A percentile compares a stretch with the other conserved stretches of the same genome.
Conservation (phyloP, 164 flowering plant species). For the Berberis vulgaris region DNA sequence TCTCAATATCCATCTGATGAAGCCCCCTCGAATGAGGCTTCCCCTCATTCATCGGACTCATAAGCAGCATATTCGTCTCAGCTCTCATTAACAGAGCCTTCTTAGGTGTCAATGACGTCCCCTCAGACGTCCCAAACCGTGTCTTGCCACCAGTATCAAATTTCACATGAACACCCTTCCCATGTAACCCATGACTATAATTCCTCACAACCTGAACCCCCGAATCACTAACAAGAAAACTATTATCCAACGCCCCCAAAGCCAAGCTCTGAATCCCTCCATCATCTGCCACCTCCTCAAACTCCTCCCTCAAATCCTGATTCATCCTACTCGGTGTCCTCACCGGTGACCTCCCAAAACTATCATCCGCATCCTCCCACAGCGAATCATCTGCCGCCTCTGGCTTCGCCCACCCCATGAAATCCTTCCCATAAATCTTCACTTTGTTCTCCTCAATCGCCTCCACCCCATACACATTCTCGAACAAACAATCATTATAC, state of each 20-base stretch:
- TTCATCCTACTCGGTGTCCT: not conserved
- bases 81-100: slow-evolving; percentile 86
- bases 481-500: slow-evolving; percentile 79
- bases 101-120: slow-evolving; percentile 40
- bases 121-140: slow-evolving; percentile 15
- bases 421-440: slow-evolving; percentile 89
- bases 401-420: slow-evolving; percentile 83
- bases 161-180: slow-evolving; percentile 79
- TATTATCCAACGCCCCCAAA: slow-evolving; percentile 91
- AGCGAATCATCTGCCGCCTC: slow-evolving; percentile 83
- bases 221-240: slow-evolving; percentile 73
- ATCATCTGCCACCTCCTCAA: slow-evolving; percentile 69
- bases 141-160: slow-evolving; percentile 26
- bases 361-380: slow-evolving; percentile 88
- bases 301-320: slow-evolving; percentile 5
- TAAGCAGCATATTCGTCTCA: slow-evolving; percentile 85
- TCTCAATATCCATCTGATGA: slow-evolving; percentile 87
- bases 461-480: slow-evolving; percentile 62
- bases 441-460: slow-evolving; percentile 64
- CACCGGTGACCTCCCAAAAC: slow-evolving; percentile 28
- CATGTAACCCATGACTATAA: slow-evolving; percentile 82
- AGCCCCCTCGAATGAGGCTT: slow-evolving; percentile 61
- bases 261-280: slow-evolving; percentile 92
- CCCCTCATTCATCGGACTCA: slow-evolving; percentile 62
- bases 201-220: slow-evolving; percentile 97